Evolutionary conservation across 2,329 filamentous ascomycete genomes (phyloP), one percentile per base, ranked within the genome.

Genomic region (Clonostachys byssicola): DNA sequence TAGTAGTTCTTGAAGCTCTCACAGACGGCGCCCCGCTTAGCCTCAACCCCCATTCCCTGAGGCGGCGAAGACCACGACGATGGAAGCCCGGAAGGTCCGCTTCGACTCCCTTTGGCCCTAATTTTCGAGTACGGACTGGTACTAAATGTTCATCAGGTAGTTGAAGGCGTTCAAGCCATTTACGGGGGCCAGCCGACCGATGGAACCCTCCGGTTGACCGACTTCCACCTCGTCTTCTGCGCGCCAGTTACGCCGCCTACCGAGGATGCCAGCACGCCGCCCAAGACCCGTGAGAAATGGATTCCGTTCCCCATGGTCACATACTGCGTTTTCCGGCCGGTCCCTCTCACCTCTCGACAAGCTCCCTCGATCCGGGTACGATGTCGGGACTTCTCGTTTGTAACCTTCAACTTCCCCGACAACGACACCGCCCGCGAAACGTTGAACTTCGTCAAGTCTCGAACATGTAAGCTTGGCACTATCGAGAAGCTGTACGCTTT

Each of bases 401-500:
- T 96, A 51, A 92, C 89, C 51, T 92, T 99, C 69, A 91, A 92
- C 67, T 95, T 99, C 62, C 62, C 72, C 17, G 82, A 86, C 48
- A 86, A 92, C 58, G 77, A 77, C 46, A 76, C 83, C 54, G 92
- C 90, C 9, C 83, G 88, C 49, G 89, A 95, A 54, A 88, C 88
- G 1, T 99, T 91, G 64, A 92, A 96, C 49, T 91, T 84, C 51
- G 89, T 99, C 54, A 88, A 86, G 51, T 71, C 76, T 40, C 81
- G 89, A 58, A 92, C 91, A 0, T 96, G 89, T 70, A 91, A 83
- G 58, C 70, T 95, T 9, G 88, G 89, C 6, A 82, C 83, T 30
- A 81, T 97, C 44, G 91, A 96, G 54, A 94, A 89, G 65, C 78
- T 99, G 2, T 90, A 96, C 60, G 94, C 94, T 1, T 99, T 96